Evolutionary conservation across 2,329 filamentous ascomycete genomes (phyloP).

Genomic region (Xylariaceae sp.): DNA sequence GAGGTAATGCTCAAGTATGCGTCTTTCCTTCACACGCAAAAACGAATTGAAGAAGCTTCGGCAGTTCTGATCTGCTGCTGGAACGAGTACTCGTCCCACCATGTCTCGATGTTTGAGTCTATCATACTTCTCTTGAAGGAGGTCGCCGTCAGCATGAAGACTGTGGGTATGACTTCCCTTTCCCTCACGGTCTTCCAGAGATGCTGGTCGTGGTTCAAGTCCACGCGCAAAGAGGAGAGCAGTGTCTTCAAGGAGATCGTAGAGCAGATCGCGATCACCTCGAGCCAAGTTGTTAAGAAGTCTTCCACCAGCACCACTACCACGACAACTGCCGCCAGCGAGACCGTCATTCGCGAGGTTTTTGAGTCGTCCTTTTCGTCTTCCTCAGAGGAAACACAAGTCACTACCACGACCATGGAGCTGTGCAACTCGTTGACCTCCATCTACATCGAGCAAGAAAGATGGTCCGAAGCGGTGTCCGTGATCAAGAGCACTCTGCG

Average conservation of each 20-base stretch:
- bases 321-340: conserved; percentile 18
- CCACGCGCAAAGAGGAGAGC: conserved; percentile 26
- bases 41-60: conserved; percentile 22
- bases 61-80: conserved; percentile 28
- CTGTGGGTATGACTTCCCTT: conserved; percentile 20
- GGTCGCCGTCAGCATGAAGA: conserved; percentile 20
- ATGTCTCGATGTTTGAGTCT: conserved; percentile 28
- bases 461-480: conserved; percentile 26
- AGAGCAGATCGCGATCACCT: conserved; percentile 25
- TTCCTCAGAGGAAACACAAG: conserved; percentile 19
- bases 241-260: conserved; percentile 28
- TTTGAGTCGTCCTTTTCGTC: conserved; percentile 29
- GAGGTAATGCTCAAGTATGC: conserved; percentile 28
- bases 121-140: conserved; percentile 26
- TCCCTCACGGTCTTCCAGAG: conserved; percentile 28
- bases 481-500: conserved; percentile 24
- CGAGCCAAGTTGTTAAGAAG: conserved; percentile 25
- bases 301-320: conserved; percentile 19
- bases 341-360: conserved; percentile 27
- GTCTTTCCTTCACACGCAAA: conserved; percentile 21
- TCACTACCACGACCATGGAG: conserved; percentile 25
- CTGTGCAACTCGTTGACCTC: conserved; percentile 25
- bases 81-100: conserved; percentile 28
- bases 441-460: conserved; percentile 26
- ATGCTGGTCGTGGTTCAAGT: conserved; percentile 32